These are phyloP conservation scores for Solanum piurae DNA, from an alignment of 257 asterid species.

Conservation along the genomic window DNA sequence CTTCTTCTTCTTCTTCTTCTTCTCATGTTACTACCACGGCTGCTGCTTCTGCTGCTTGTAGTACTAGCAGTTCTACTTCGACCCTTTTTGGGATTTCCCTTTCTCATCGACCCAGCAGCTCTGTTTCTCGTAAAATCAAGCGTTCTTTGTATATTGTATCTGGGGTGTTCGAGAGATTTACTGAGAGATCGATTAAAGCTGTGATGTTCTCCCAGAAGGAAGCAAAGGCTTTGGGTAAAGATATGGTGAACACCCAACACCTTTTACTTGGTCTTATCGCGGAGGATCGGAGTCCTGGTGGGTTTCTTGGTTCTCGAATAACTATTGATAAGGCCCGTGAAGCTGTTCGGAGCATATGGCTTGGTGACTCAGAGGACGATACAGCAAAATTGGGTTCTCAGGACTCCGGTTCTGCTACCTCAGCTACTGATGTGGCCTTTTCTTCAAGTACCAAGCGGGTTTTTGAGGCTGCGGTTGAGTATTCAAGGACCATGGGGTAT, in stretches of 20 bases:
- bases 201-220: constrained; percentile 86
- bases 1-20: constrained; percentile 12
- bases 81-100: constrained; percentile 42
- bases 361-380: constrained; percentile 13
- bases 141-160: constrained; percentile 39
- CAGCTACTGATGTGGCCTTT: constrained; percentile 83
- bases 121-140: constrained; percentile 9
- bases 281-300: constrained; percentile 77
- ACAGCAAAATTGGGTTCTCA: not conserved
- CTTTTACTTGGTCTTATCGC: constrained; percentile 81
- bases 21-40: constrained; percentile 1
- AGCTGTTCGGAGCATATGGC: constrained; percentile 68
- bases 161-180: constrained; percentile 87
- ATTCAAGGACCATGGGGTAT: constrained; percentile 76
- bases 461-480: constrained; percentile 97
- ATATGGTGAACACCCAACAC: constrained; percentile 73
- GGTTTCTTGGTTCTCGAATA: constrained; percentile 77
- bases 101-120: constrained; percentile 14
- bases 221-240: constrained; percentile 66
- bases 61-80: constrained; percentile 31
- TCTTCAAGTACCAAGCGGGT: constrained; percentile 59
- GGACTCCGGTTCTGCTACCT: constrained; percentile 24
- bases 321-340: constrained; percentile 60
- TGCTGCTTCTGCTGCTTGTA: constrained; percentile 7
- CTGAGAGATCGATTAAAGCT: constrained; percentile 87